Evolutionary conservation across 176 grass and related monocot species (phyloP).

Genomic region (Cenchrus fungigraminus): DNA sequence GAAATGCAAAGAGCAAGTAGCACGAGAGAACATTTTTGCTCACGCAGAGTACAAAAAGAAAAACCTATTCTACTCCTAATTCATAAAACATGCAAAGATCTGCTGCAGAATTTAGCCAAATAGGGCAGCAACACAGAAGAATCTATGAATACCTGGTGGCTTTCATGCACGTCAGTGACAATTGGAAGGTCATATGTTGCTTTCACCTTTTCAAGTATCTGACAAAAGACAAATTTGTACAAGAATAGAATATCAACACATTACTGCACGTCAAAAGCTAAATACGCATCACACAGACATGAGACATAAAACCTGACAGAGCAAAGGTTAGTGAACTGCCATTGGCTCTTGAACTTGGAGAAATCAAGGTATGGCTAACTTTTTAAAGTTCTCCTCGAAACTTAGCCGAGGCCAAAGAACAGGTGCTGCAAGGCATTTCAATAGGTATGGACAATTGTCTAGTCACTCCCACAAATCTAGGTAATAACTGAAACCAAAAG

Average conservation of each 20-base stretch:
- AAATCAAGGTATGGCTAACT: neutral
- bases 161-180: constrained; percentile 95
- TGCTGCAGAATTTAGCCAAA: constrained; percentile 15
- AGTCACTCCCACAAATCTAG: neutral
- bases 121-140: neutral
- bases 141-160: constrained; percentile 64
- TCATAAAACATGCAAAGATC: constrained; percentile 14
- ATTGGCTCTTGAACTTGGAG: neutral
- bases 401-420: neutral
- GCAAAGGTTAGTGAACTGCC: neutral
- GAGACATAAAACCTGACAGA: neutral
- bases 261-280: neutral
- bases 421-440: neutral
- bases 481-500: neutral
- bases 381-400: neutral
- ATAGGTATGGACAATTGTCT: neutral
- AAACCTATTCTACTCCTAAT: neutral
- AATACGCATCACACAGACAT: neutral
- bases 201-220: constrained; percentile 99
- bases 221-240: constrained; percentile 11
- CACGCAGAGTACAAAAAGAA: neutral
- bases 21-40: neutral
- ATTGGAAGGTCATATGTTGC: constrained; percentile 75
- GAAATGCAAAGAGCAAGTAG: constrained; percentile 6
- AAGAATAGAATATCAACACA: constrained; percentile 12